These are phyloP conservation scores for Coprinopsis sp. DNA, from an alignment of 768 basidiomycete species.

Conservation along the genomic window DNA sequence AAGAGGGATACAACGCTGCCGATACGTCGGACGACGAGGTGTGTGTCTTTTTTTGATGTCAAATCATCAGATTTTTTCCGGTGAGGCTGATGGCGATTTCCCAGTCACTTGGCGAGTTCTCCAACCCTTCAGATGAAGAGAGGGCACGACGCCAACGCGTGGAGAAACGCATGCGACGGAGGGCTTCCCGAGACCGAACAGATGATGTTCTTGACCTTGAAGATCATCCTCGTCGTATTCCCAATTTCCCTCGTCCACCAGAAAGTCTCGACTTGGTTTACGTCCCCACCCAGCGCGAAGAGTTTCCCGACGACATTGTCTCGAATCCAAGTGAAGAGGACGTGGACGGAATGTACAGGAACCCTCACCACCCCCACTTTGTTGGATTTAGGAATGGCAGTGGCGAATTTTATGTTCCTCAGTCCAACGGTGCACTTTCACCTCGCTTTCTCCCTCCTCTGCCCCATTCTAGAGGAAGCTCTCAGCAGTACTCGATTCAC, in stretches of 20 bases:
- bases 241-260: constrained; percentile 79
- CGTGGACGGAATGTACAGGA: constrained; percentile 15
- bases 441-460: constrained; percentile 35
- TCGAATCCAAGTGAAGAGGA: constrained; percentile 88
- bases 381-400: constrained; percentile 6
- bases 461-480: constrained; percentile 62
- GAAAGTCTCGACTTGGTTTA: constrained; percentile 42
- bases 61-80: constrained; percentile 1
- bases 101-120: constrained; percentile 85
- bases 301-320: constrained; percentile 54
- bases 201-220: constrained; percentile 21
- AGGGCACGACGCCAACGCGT: constrained; percentile 64
- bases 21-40: constrained; percentile 65
- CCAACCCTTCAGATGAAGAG: constrained; percentile 89
- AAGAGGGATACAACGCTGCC: constrained; percentile 43
- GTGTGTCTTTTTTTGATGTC: constrained; percentile 18
- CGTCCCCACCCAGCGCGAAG: constrained; percentile 34
- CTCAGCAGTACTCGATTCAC: constrained; percentile 55
- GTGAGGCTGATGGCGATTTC: constrained; percentile 6
- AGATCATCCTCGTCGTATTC: constrained; percentile 67
- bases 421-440: constrained; percentile 4
- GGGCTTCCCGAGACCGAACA: constrained; percentile 37
- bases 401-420: constrained; percentile 5
- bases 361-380: constrained; percentile 3
- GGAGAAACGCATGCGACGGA: constrained; percentile 57